These are phyloP conservation scores for Aspergillus brunneoviolaceus DNA, from an alignment of 2,329 filamentous ascomycete genomes.

Conservation along the genomic window DNA sequence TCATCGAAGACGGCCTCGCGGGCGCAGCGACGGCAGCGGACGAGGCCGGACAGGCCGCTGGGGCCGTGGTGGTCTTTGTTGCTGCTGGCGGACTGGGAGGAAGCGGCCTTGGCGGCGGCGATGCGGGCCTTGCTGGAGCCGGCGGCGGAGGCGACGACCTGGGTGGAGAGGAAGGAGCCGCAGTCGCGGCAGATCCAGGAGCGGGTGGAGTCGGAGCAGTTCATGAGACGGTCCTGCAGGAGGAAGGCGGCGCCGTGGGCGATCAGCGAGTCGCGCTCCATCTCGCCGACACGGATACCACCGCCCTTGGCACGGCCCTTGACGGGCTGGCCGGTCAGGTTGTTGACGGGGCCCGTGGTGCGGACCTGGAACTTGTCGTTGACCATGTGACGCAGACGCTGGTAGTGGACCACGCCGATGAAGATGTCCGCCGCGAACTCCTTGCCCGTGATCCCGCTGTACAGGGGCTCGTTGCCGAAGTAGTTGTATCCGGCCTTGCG, in stretches of 20 bases:
- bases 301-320: conserved; percentile 95
- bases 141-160: conserved; percentile 49
- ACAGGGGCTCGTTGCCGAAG: conserved; percentile 98
- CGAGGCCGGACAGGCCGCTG: conserved; percentile 59
- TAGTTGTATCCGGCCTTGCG: conserved; percentile 96
- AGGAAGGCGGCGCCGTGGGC: conserved; percentile 95
- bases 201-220: conserved; percentile 90
- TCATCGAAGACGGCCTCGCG: conserved; percentile 60
- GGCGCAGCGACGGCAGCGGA: conserved; percentile 79
- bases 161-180: conserved; percentile 85
- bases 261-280: conserved; percentile 94
- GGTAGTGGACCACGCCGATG: conserved; percentile 96
- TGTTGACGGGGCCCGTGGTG: conserved; percentile 89
- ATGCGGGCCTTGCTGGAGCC: conserved; percentile 30
- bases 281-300: conserved; percentile 98
- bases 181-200: conserved; percentile 88
- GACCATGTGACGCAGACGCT: conserved; percentile 97
- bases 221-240: conserved; percentile 91
- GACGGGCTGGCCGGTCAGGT: conserved; percentile 90
- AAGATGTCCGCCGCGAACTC: conserved; percentile 95
- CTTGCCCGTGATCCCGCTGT: conserved; percentile 92
- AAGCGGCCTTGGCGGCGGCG: conserved; percentile 32
- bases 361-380: conserved; percentile 99
- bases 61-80: conserved; percentile 53
- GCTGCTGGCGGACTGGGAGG: conserved; percentile 24